Conservation (phyloP, 352 stramenopile species). For the Peronospora destructor region DNA sequence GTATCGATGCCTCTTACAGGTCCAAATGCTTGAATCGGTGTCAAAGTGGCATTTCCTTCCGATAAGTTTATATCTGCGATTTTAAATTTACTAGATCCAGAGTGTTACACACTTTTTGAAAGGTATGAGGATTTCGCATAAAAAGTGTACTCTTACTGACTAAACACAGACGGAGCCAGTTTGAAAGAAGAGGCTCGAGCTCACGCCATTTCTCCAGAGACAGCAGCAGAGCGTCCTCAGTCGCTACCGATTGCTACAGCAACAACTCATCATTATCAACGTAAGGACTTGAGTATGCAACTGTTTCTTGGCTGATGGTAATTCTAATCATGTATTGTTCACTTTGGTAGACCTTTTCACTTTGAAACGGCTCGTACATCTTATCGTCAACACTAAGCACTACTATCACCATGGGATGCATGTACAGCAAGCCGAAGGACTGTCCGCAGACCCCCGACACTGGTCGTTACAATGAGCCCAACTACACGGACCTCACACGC, state of each 20-base stretch:
- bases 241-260: background rate
- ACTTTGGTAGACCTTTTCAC: constrained; percentile 1
- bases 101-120: no score
- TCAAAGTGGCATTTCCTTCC: no score
- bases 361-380: constrained; percentile 6
- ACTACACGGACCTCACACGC: constrained; percentile 28
- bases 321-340: constrained; percentile 12
- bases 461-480: constrained; percentile 28
- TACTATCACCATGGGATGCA: constrained; percentile 25
- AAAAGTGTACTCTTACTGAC: no score
- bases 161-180: no score
- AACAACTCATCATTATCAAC: background rate
- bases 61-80: no score
- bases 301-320: background rate
- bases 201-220: no score
- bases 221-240: background rate
- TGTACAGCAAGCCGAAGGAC: constrained; percentile 26
- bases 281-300: background rate
- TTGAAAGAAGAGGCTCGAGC: no score
- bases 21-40: no score
- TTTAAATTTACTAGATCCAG: no score
- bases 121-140: no score
- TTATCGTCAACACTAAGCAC: background rate
- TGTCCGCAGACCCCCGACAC: constrained; percentile 12
- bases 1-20: no score